Percentiles rank a stretch among this genome's conserved stretches.
These are phyloP conservation scores for Fusarium sp. DNA, from an alignment of 2,329 filamentous ascomycete species.

Conservation along the genomic window DNA sequence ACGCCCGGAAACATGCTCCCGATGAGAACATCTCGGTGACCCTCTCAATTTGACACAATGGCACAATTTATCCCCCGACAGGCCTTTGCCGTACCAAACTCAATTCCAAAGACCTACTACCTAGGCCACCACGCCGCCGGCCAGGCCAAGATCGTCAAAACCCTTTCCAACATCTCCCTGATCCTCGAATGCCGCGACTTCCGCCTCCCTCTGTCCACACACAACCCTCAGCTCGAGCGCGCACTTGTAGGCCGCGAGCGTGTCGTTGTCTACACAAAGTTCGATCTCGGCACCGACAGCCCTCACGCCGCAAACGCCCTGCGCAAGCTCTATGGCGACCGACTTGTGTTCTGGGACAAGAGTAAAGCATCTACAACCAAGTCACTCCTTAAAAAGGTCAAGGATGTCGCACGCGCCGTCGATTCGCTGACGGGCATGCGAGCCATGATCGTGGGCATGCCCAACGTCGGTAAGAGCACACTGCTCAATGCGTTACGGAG, in stretches of 20 bases:
- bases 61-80: conserved; percentile 79
- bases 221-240: conserved; percentile 91
- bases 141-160: conserved; percentile 82
- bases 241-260: conserved; percentile 80
- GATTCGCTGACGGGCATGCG: conserved; percentile 84
- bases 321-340: conserved; percentile 54
- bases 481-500: conserved; percentile 89
- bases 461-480: conserved; percentile 96
- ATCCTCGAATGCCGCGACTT: conserved; percentile 97
- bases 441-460: conserved; percentile 94
- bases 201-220: conserved; percentile 88
- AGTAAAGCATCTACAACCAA: conserved; percentile 52
- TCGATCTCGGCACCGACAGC: conserved; percentile 75
- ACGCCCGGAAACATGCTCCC: conserved; percentile 12
- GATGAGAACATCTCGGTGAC: neutral
- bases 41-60: conserved; percentile 36
- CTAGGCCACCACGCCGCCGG: conserved; percentile 92
- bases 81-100: conserved; percentile 79
- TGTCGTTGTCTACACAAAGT: conserved; percentile 92
- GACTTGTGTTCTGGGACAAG: conserved; percentile 63
- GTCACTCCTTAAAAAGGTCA: conserved; percentile 58
- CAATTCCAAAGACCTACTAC: conserved; percentile 91
- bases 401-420: conserved; percentile 49
- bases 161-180: conserved; percentile 86
- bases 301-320: conserved; percentile 48